Conservation (phyloP, 2,329 filamentous ascomycete species). For the Macroventuria anomochaeta region DNA sequence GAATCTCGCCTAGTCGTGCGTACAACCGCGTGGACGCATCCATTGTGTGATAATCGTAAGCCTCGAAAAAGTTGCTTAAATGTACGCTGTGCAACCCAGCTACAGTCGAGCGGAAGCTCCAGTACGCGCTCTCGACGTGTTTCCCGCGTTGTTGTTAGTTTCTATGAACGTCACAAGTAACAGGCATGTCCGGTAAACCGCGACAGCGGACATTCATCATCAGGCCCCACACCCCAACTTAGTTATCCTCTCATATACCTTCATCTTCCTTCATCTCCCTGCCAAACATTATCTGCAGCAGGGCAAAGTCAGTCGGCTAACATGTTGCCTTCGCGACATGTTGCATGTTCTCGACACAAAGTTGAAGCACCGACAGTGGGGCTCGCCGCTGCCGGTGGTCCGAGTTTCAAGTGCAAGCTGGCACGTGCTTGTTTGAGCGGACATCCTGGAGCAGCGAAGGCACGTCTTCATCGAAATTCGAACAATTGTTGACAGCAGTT, state of each 20-base stretch:
- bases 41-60: constrained; percentile 22
- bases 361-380: constrained; percentile 22
- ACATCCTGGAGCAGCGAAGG: too few species aligned
- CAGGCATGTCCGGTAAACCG: background rate
- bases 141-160: too few species aligned
- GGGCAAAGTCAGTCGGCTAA: constrained; percentile 20
- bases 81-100: background rate
- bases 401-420: constrained; percentile 32
- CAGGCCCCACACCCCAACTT: background rate
- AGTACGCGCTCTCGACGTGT: too few species aligned
- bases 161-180: background rate
- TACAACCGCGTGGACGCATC: constrained; percentile 42
- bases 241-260: background rate
- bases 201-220: background rate
- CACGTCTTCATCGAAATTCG: too few species aligned
- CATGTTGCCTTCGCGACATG: constrained; percentile 10
- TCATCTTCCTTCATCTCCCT: background rate
- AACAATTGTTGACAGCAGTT: too few species aligned
- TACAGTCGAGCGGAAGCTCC: background rate
- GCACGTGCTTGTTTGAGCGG: background rate
- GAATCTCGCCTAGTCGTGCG: constrained; percentile 41
- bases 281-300: background rate
- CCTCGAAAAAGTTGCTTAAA: background rate
- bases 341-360: constrained; percentile 17
- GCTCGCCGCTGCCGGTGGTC: constrained; percentile 31